Conservation (phyloP, 2,329 filamentous ascomycete genomes). For the Sporothrix luriei region DNA sequence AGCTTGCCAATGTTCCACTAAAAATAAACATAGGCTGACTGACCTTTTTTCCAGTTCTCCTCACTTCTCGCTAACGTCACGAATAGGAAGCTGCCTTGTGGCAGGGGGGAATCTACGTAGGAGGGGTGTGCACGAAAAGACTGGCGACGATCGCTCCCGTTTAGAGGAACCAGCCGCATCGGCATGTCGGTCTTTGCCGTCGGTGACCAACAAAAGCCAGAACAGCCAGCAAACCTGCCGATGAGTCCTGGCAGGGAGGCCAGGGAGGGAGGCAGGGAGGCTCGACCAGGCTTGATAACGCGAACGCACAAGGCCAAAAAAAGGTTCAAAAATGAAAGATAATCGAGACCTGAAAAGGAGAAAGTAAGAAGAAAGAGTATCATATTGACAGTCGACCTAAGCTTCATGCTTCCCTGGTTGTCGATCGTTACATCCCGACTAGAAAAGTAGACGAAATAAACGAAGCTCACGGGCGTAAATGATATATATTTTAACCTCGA, state of each 20-base stretch:
- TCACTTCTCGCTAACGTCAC: slow-evolving; percentile 24
- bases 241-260: slow-evolving; percentile 2
- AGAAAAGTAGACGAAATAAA: no score
- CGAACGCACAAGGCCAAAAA: background rate
- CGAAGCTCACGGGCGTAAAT: no score
- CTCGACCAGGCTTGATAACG: background rate
- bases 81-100: slow-evolving; percentile 7
- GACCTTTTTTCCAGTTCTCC: background rate
- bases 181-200: slow-evolving; percentile 29
- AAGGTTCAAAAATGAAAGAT: background rate
- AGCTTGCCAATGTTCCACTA: slow-evolving; percentile 13
- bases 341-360: background rate
- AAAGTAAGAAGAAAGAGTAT: background rate
- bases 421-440: no score
- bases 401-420: no score
- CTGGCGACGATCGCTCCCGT: slow-evolving; percentile 25
- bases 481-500: no score
- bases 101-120: background rate
- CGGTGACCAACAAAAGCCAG: slow-evolving; percentile 23
- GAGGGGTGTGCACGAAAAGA: slow-evolving; percentile 2
- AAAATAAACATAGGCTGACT: slow-evolving; percentile 1
- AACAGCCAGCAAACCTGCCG: background rate
- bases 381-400: no score
- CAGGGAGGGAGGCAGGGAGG: background rate
- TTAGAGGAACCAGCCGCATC: slow-evolving; percentile 31